These are phyloP conservation scores for Kluyveromyces sp. DNA, from an alignment of 1,139 yeast genomes.

Conservation along the genomic window DNA sequence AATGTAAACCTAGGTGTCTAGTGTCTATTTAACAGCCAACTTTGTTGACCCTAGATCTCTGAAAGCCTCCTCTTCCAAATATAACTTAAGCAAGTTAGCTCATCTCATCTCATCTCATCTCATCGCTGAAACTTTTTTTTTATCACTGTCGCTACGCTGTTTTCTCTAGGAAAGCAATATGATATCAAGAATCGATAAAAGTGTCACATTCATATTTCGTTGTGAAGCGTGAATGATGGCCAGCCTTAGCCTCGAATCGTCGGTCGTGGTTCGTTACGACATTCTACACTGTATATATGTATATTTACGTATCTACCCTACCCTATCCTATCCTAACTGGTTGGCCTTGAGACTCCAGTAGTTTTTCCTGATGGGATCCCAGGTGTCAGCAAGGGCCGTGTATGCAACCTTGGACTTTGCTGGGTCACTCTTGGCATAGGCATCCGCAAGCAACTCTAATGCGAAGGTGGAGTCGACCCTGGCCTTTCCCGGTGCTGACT, in stretches of 20 bases:
- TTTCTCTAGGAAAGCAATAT: too few species aligned
- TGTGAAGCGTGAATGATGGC: too few species aligned
- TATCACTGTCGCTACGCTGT: not conserved
- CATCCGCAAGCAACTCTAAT: conserved; percentile 52
- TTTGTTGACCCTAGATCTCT: too few species aligned
- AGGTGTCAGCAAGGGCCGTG: conserved; percentile 40
- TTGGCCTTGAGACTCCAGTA: conserved; percentile 44
- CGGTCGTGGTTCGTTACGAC: too few species aligned
- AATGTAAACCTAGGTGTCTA: not conserved
- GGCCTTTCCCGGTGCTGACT: conserved; percentile 16
- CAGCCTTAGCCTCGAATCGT: too few species aligned
- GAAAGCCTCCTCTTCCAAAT: too few species aligned
- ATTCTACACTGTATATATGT: too few species aligned
- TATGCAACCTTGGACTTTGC: conserved; percentile 39
- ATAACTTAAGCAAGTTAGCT: not conserved
- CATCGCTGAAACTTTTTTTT: conserved; percentile 1
- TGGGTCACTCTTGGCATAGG: conserved; percentile 34
- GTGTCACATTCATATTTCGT: too few species aligned
- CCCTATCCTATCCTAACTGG: not conserved
- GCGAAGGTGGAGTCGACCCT: conserved; percentile 51
- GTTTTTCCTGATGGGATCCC: conserved; percentile 60
- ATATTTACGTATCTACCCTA: too few species aligned
- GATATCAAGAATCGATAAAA: too few species aligned
- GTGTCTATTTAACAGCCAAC: too few species aligned
- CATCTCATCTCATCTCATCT: conserved; percentile 4